Percentiles rank a stretch among this genome's conserved stretches.
phyloP scores from a whole-genome alignment of 148 eudicot genomes.

The Rhododendron simsii region DNA sequence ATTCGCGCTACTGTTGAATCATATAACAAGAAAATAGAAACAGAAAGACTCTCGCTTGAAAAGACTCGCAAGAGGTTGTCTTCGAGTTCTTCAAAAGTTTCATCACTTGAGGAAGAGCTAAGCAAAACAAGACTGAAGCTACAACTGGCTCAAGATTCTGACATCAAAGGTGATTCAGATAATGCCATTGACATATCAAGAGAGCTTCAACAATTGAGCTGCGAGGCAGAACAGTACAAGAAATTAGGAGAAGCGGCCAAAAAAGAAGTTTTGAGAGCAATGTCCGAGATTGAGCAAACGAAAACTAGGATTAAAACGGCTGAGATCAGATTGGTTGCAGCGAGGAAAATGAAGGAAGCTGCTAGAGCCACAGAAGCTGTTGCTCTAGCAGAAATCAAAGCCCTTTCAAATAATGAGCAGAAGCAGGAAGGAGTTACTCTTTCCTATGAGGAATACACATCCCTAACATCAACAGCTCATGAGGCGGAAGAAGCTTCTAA shows the following conservation, averaged over 20 bases:
- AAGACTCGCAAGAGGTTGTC: constrained; percentile 75
- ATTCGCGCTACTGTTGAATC: constrained; percentile 73
- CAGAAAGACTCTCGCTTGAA: constrained; percentile 67
- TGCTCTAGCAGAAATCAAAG: constrained; percentile 83
- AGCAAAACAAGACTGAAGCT: constrained; percentile 44
- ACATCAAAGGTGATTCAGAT: constrained; percentile 18
- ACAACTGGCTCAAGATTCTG: constrained; percentile 27
- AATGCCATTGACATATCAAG: constrained; percentile 34
- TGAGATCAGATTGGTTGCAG: constrained; percentile 73
- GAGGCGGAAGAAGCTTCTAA: constrained; percentile 53
- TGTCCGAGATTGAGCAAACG: constrained; percentile 70
- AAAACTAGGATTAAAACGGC: constrained; percentile 65
- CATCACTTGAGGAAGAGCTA: constrained; percentile 67
- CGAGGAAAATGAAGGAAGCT: constrained; percentile 88
- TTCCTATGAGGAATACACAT: constrained; percentile 64
- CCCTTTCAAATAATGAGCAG: constrained; percentile 43
- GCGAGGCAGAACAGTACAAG: constrained; percentile 75
- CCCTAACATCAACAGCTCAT: constrained; percentile 52
- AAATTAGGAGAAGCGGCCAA: constrained; percentile 68
- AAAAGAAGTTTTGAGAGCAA: constrained; percentile 53
- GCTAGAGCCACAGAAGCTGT: constrained; percentile 81
- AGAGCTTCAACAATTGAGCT: constrained; percentile 63
- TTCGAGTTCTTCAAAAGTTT: constrained; percentile 55
- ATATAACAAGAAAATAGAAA: constrained; percentile 70
- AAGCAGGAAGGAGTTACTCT: constrained; percentile 45